These are phyloP conservation scores for Boletus sp. DNA, from an alignment of 768 basidiomycete species.

Conservation along the genomic window DNA sequence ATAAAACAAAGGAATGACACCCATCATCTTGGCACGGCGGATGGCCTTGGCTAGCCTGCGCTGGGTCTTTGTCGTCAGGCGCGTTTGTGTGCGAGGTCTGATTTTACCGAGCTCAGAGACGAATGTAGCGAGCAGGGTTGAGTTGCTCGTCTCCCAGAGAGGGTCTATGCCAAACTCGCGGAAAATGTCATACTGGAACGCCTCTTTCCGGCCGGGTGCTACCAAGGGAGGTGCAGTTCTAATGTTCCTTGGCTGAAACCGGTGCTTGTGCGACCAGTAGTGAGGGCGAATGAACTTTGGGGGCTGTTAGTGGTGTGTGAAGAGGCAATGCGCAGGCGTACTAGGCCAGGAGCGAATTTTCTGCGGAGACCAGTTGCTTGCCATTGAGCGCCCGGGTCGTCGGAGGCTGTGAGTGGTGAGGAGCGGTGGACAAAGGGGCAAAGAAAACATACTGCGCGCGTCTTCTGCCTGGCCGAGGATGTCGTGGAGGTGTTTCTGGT, in stretches of 20 bases:
- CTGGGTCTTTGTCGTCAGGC: slow-evolving; percentile 76
- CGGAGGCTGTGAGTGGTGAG: slow-evolving; percentile 9
- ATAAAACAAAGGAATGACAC: slow-evolving; percentile 60
- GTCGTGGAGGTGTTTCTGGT: slow-evolving; percentile 21
- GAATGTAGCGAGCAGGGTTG: slow-evolving; percentile 52
- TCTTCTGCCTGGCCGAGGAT: slow-evolving; percentile 26
- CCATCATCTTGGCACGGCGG: slow-evolving; percentile 88
- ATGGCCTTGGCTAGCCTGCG: slow-evolving; percentile 80
- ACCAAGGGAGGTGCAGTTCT: slow-evolving; percentile 39
- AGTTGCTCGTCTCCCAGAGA: slow-evolving; percentile 61
- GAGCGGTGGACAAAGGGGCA: no score
- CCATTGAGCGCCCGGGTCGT: slow-evolving; percentile 16
- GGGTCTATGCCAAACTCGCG: slow-evolving; percentile 72
- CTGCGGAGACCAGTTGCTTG: slow-evolving; percentile 25
- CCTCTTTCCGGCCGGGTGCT: slow-evolving; percentile 53
- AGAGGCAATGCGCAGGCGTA: neutral
- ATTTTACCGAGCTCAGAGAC: slow-evolving; percentile 82
- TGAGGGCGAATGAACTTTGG: slow-evolving; percentile 47
- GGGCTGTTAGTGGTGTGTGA: neutral
- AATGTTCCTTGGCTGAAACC: slow-evolving; percentile 23
- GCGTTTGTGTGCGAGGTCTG: slow-evolving; percentile 60
- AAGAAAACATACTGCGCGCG: slow-evolving; percentile 12
- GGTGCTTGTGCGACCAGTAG: slow-evolving; percentile 40
- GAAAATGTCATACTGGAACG: slow-evolving; percentile 64
- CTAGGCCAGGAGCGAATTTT: slow-evolving; percentile 23